phyloP scores from a whole-genome alignment of 805 yeast species.

The Hanseniaspora mollemarum region DNA sequence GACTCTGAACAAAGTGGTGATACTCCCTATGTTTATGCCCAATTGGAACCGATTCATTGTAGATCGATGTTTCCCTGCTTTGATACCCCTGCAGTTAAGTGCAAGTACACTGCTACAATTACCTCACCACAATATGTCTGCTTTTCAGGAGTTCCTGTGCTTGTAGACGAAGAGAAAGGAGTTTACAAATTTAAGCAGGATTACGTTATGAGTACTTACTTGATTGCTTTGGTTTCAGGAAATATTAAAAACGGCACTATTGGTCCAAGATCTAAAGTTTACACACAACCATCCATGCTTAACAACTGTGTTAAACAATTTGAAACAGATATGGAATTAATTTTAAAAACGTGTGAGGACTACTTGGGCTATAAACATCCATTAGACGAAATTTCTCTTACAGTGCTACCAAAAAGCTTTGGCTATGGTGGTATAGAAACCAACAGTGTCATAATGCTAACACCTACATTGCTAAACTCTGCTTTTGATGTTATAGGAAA shows the following conservation, averaged over 20 bases:
- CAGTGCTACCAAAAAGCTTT: conserved; percentile 63
- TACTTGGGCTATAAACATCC: conserved; percentile 62
- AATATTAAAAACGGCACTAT: conserved; percentile 53
- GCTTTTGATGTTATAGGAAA: conserved; percentile 66
- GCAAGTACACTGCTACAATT: conserved; percentile 48
- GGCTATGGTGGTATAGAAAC: conserved; percentile 96
- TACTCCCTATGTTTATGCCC: conserved; percentile 61
- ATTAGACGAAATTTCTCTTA: conserved; percentile 72
- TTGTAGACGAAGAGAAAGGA: conserved; percentile 16
- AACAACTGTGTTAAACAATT: conserved; percentile 68
- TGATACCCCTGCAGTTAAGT: conserved; percentile 78
- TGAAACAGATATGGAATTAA: conserved; percentile 66
- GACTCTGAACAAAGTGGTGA: conserved; percentile 66
- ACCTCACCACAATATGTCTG: conserved; percentile 58
- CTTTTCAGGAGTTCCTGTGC: conserved; percentile 50
- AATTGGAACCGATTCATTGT: conserved; percentile 85
- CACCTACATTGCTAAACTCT: conserved; percentile 77
- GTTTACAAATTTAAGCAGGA: conserved; percentile 52
- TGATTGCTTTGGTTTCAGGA: conserved; percentile 78
- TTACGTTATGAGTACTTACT: conserved; percentile 75
- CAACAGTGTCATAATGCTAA: conserved; percentile 81
- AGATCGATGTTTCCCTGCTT: conserved; percentile 79
- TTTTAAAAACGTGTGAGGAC: conserved; percentile 65
- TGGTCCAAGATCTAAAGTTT: conserved; percentile 81
- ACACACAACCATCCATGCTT: conserved; percentile 61